These are phyloP conservation scores for Geotrichum reessii DNA, from an alignment of 1,139 yeast species.

Conservation along the genomic window DNA sequence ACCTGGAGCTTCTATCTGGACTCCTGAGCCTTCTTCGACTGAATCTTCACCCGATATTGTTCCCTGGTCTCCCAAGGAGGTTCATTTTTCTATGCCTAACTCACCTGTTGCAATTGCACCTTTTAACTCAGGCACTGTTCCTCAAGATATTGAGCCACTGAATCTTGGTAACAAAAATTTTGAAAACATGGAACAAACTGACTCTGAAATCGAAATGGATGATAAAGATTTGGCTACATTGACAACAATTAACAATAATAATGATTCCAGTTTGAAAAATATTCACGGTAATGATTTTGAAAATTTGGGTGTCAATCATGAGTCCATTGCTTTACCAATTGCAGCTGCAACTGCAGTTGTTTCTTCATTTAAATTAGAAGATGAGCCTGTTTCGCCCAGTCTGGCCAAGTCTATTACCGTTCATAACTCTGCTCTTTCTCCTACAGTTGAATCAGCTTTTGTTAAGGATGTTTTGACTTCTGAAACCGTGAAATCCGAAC, in stretches of 20 bases:
- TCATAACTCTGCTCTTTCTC: neutral
- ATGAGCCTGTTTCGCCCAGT: neutral
- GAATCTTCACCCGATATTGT: conserved; percentile 6
- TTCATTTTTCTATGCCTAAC: neutral
- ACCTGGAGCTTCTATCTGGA: conserved; percentile 7
- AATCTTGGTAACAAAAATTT: neutral
- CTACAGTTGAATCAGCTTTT: neutral
- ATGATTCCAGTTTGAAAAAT: neutral
- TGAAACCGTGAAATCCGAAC: neutral
- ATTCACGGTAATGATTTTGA: neutral
- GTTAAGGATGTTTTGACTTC: neutral
- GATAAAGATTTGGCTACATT: neutral
- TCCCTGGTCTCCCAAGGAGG: conserved; percentile 10
- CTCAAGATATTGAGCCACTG: neutral
- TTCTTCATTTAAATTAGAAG: neutral
- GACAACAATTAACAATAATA: neutral
- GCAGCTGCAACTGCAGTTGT: conserved; percentile 9
- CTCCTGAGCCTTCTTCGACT: conserved; percentile 8
- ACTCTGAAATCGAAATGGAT: neutral
- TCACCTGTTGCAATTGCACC: neutral
- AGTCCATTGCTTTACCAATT: neutral
- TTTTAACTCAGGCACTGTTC: neutral
- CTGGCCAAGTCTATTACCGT: neutral
- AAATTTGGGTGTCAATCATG: neutral
- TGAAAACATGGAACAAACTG: neutral